phyloP scores from a whole-genome alignment of 768 basidiomycete genomes.

The Chalciporus chontae region DNA sequence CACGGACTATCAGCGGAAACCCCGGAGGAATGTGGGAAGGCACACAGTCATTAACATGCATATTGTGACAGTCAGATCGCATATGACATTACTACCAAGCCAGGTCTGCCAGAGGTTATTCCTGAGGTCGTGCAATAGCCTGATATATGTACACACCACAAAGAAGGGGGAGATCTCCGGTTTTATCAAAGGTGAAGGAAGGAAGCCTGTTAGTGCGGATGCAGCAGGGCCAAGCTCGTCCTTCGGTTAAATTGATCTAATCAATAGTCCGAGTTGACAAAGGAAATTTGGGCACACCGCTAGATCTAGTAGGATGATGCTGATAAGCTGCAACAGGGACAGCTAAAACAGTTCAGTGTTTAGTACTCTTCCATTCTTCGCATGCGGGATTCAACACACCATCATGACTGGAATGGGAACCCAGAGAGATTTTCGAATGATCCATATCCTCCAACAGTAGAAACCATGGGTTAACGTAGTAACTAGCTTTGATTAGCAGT shows the following conservation, averaged over 20 bases:
- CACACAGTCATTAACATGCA: slow-evolving; percentile 17
- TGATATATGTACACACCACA: not conserved
- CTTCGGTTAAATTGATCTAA: too few species aligned
- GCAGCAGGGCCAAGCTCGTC: too few species aligned
- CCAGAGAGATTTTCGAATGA: not conserved
- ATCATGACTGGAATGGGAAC: slow-evolving; percentile 11
- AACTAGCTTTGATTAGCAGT: too few species aligned
- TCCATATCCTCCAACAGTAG: too few species aligned
- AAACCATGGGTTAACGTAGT: too few species aligned
- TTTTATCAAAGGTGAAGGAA: too few species aligned
- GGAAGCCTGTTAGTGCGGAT: too few species aligned
- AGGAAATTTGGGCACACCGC: not conserved
- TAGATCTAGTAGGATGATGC: slow-evolving; percentile 6
- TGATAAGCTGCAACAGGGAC: slow-evolving; percentile 20
- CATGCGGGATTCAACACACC: slow-evolving; percentile 6
- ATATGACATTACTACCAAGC: slow-evolving; percentile 17
- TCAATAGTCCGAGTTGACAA: too few species aligned
- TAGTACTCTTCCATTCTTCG: not conserved
- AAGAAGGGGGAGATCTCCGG: slow-evolving; percentile 2
- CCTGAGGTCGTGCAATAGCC: too few species aligned
- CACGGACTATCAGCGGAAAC: not conserved
- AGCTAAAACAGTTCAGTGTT: slow-evolving; percentile 6
- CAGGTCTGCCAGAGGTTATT: too few species aligned
- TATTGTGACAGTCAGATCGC: slow-evolving; percentile 17
- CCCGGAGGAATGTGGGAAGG: not conserved